phyloP scores from a whole-genome alignment of 2,329 filamentous ascomycete species.

The Hypoxylon sp. region DNA sequence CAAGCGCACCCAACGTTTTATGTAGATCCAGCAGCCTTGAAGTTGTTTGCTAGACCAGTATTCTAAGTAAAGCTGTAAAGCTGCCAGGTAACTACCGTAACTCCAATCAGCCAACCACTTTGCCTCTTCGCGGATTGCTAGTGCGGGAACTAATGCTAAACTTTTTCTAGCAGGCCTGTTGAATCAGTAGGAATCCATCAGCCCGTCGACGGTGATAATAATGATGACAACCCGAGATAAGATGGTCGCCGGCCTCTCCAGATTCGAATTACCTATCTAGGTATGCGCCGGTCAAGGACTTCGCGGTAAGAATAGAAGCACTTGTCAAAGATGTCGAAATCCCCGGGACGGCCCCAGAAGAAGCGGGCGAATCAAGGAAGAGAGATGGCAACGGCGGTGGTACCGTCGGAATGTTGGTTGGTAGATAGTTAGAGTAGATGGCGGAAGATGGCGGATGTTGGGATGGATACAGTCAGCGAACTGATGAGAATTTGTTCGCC shows the following conservation, averaged over 20 bases:
- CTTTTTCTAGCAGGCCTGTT: conserved; percentile 9
- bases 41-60: conserved; percentile 4
- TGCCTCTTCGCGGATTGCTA: background rate
- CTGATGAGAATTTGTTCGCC: background rate
- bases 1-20: conserved; percentile 1
- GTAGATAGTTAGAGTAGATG: conserved; percentile 11
- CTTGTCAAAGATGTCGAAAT: conserved; percentile 29
- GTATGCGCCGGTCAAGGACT: background rate
- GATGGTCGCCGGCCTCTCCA: conserved; percentile 1
- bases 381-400: conserved; percentile 1
- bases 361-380: conserved; percentile 17
- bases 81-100: background rate
- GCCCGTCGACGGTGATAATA: background rate
- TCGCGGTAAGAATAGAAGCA: conserved; percentile 16
- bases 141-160: conserved; percentile 21
- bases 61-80: background rate
- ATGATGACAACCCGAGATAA: conserved; percentile 23
- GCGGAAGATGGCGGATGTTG: background rate
- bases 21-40: background rate
- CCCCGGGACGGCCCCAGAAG: conserved; percentile 13
- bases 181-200: conserved; percentile 21
- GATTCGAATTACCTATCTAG: conserved; percentile 9
- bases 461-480: conserved; percentile 34
- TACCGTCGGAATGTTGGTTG: conserved; percentile 13
- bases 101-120: background rate